Evolutionary conservation across 768 basidiomycete species (phyloP), one percentile per base, ranked within the genome.

Genomic region (Suillus weaverae): DNA sequence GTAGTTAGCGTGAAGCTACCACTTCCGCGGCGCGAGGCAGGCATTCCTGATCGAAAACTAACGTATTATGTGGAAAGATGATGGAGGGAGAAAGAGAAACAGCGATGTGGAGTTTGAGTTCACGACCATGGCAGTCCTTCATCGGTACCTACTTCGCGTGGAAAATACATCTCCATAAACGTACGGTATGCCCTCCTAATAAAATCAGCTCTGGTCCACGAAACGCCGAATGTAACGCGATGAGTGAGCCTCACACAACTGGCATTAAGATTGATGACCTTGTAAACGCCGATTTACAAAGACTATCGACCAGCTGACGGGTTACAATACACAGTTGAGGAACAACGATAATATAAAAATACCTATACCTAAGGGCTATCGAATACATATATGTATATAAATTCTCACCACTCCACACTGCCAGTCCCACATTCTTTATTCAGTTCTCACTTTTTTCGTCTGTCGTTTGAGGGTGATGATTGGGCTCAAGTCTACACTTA

Each of bases 401-500:
- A 57, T 57, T 57, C 62, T 55, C 50, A 59, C 51, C 36, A n/a
- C 26, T 2, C 14, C 55, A 26, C n/a, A 8, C 60, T 26, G 5
- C 14, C 14, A 33, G 22, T 61, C 38, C 48, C 60, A 46, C 60
- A 53, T 30, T 30, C n/a, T 55, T 53, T 22, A 16, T 61, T 32
- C 41, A 35, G 13, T 32, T 53, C 51, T 22, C 33, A 8, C 36
- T 38, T 57, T 57, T 57, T 57, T 39, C 3, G 16, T 39, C 16
- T 38, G 50, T 48, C 51, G 18, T 32, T 53, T 9, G 50, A 50
- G 26, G 22, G 64, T 63, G 32, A 98, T 98, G 96, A 94, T 98
- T 82, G 95, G 95, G 65, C 92, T 98, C 72, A 98, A 98, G 75
- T 86, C 89, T 63, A 94, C 89, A 0, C 85, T 98, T 65, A 95